Conservation (phyloP, 1,139 yeast genomes). For the Blastobotrys capitulatus region DNA sequence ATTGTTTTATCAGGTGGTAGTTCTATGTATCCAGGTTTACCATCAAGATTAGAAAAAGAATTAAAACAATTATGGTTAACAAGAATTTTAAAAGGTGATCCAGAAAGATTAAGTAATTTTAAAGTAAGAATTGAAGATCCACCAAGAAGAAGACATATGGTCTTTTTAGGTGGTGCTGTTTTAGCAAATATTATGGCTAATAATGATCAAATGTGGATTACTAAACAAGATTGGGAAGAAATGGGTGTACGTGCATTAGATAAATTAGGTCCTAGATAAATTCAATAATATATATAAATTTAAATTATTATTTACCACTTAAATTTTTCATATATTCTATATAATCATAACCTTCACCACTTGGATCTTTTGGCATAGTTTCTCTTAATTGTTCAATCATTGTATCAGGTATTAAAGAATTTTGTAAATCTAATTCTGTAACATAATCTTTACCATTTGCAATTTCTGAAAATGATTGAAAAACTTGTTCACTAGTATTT, state of each 20-base stretch:
- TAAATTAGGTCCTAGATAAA: constrained; percentile 88
- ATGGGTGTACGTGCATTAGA: constrained; percentile 79
- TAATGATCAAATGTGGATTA: constrained; percentile 97
- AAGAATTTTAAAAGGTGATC: constrained; percentile 79
- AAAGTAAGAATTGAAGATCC: constrained; percentile 98
- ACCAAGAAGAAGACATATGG: constrained; percentile 99
- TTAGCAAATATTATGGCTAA: constrained; percentile 97
- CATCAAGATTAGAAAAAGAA: constrained; percentile 92
- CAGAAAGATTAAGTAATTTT: constrained; percentile 80
- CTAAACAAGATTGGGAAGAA: constrained; percentile 97
- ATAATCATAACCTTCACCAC: constrained; percentile 32
- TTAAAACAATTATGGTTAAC: constrained; percentile 94
- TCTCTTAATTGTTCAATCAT: constrained; percentile 32
- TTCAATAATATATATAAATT: neutral
- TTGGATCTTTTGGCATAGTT: constrained; percentile 28
- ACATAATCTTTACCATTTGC: constrained; percentile 38
- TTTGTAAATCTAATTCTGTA: constrained; percentile 38
- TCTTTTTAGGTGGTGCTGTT: constrained; percentile 97
- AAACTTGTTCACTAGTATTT: constrained; percentile 37
- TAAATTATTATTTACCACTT: constrained; percentile 1
- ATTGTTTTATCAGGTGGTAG: constrained; percentile 89
- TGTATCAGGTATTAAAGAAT: constrained; percentile 33
- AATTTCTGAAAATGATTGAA: constrained; percentile 37
- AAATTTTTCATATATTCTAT: constrained; percentile 27
- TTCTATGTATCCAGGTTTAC: constrained; percentile 97